Percentiles rank a stretch among this genome's conserved stretches.
These are phyloP conservation scores for Trichoderma harzianum DNA, from an alignment of 2,329 filamentous ascomycete species.

Conservation along the genomic window DNA sequence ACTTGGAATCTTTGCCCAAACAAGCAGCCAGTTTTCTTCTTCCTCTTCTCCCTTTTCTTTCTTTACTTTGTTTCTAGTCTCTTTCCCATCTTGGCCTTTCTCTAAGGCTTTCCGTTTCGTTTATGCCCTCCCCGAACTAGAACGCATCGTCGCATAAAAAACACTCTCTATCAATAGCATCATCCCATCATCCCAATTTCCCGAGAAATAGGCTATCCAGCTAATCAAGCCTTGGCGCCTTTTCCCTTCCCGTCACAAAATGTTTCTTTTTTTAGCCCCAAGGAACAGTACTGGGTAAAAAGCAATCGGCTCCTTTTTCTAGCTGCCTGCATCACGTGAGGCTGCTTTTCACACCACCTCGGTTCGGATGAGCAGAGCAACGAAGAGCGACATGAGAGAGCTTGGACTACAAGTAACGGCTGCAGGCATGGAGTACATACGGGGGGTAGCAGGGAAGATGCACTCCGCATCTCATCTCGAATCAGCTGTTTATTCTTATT, in stretches of 20 bases:
- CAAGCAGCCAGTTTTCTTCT: background rate
- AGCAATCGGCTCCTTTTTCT: background rate
- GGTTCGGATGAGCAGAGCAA: background rate
- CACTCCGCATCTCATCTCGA: background rate
- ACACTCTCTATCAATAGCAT: background rate
- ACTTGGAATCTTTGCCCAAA: background rate
- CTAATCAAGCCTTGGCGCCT: background rate
- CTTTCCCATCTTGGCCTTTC: background rate
- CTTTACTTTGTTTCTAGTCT: background rate
- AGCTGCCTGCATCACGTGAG: background rate
- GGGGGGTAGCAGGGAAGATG: background rate
- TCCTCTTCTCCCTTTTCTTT: background rate
- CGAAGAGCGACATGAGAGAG: background rate
- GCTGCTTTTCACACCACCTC: background rate
- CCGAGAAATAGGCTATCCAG: background rate
- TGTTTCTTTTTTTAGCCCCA: slow-evolving; percentile 7
- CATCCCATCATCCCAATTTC: background rate
- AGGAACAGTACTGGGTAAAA: background rate
- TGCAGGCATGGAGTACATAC: background rate
- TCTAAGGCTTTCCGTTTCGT: background rate
- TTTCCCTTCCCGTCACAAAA: background rate
- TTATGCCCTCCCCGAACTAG: background rate
- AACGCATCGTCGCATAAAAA: background rate
- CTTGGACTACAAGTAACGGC: background rate
- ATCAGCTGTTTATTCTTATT: background rate